Base-by-base conservation (phyloP, 331 rosid species). In the Rhamnella rubrinervis region DNA sequence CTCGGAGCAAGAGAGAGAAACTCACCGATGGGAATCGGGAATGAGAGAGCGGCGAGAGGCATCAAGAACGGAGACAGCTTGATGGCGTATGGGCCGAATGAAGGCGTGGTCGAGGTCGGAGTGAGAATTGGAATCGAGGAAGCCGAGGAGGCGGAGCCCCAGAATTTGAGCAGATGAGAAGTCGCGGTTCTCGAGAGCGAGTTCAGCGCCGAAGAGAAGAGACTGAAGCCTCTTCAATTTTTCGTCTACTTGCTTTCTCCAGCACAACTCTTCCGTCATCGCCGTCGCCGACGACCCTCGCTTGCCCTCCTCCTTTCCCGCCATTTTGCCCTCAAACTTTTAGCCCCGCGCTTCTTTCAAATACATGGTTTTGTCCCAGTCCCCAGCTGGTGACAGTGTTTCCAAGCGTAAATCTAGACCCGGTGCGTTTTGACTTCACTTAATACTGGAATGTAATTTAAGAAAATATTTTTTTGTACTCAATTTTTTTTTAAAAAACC, bases 81-180 rank as follows among this genome's bases (percentile, higher is more conserved):
- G 80, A 23, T 77, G 87, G 65, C 96, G 93, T 46, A 85, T 88
- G 7, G 96, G 92, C 39, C 44, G 87, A 49, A 88, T n/a, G 70
- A 79, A 89, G 69, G 92, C 84, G 68, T 81, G 70, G 53, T 93
- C 97, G 46, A 67, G 71, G 7, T 83, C 81, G 35, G 92, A 83
- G 39, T 71, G 76, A 37, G 82, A 71, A 1, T 72, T 88, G 0
- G 96, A 85, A 55, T 91, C 88, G 47, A 93, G 92, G 80, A 93
- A 93, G 62, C 95, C 96, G 17, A 93, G 66, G 57, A 93, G 98
- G 55, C 95, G 89, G 63, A 91, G 95, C 12, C 88, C 78, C 49
- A 93, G 81, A n/a, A 88, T 52, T 52, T 84, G 86, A 31, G 97
- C 87, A 0, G 91, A 65, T 8, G 90, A 73, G 81, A 77, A 89